Percentiles rank a stretch among this genome's conserved stretches.
Evolutionary conservation across 1,284 basidiomycete species (phyloP).

Genomic region (Sanghuangporus baumii): DNA sequence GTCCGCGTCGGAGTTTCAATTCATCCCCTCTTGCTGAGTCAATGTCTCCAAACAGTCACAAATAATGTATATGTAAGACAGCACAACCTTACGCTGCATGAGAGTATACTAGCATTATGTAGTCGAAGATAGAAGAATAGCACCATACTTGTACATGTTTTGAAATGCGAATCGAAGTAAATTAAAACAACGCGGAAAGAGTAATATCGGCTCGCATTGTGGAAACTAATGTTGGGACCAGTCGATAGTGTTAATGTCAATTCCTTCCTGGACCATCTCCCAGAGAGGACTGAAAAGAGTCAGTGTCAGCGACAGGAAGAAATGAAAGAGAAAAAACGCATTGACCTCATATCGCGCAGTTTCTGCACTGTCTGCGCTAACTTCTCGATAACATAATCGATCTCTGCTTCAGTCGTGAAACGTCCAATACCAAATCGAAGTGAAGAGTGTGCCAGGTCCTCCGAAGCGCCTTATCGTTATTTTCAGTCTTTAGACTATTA

Average conservation of each 20-base stretch:
- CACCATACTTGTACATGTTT: slow-evolving; percentile 7
- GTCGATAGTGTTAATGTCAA: slow-evolving; percentile 89
- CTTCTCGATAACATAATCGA: slow-evolving; percentile 91
- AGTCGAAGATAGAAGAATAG: background rate
- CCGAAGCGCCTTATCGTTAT: slow-evolving; percentile 67
- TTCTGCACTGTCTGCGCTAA: slow-evolving; percentile 81
- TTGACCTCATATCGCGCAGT: slow-evolving; percentile 63
- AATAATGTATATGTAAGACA: background rate
- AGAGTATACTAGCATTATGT: background rate
- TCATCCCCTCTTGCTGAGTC: background rate
- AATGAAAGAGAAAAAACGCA: slow-evolving; percentile 18
- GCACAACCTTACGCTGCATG: background rate
- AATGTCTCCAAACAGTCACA: background rate
- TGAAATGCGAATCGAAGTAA: slow-evolving; percentile 1
- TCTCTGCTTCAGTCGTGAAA: slow-evolving; percentile 96
- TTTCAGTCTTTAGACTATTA: background rate
- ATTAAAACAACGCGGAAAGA: background rate
- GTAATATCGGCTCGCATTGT: background rate
- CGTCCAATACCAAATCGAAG: slow-evolving; percentile 97
- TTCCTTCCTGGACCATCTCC: slow-evolving; percentile 99
- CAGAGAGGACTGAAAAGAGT: slow-evolving; percentile 67
- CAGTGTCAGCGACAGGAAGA: background rate
- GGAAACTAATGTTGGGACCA: slow-evolving; percentile 71
- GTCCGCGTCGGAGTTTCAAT: slow-evolving; percentile 6
- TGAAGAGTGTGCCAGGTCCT: slow-evolving; percentile 99